Evolutionary conservation across 2,329 filamentous ascomycete genomes (phyloP).

Genomic region (Alternaria sp.): DNA sequence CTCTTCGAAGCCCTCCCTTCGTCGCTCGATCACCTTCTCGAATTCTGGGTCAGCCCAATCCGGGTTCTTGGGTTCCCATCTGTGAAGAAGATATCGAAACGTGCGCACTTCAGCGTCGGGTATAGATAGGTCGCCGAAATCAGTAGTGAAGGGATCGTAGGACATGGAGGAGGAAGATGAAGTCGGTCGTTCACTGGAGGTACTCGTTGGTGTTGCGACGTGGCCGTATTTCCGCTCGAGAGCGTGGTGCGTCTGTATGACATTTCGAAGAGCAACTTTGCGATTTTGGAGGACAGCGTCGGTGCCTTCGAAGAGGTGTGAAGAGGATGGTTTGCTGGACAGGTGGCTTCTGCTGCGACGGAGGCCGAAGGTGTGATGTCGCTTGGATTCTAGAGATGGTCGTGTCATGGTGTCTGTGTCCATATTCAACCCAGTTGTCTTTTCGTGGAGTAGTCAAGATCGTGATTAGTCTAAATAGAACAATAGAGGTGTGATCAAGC

Average conservation of each 20-base stretch:
- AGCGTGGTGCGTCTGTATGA: slow-evolving; percentile 24
- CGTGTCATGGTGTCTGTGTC: slow-evolving; percentile 8
- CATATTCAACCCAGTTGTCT: neutral
- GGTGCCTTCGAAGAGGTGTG: slow-evolving; percentile 20
- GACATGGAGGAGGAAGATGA: slow-evolving; percentile 11
- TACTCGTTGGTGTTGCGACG: slow-evolving; percentile 6
- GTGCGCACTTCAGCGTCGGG: slow-evolving; percentile 29
- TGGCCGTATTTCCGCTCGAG: slow-evolving; percentile 15
- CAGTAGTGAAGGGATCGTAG: slow-evolving; percentile 20
- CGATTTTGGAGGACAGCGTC: slow-evolving; percentile 23
- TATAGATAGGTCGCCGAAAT: slow-evolving; percentile 18
- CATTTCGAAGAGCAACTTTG: slow-evolving; percentile 19
- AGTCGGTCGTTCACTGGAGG: slow-evolving; percentile 4
- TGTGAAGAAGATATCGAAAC: slow-evolving; percentile 27
- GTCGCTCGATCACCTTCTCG: slow-evolving; percentile 15
- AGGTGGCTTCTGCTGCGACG: slow-evolving; percentile 14
- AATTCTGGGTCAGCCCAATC: slow-evolving; percentile 19
- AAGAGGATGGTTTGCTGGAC: neutral
- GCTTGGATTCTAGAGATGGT: slow-evolving; percentile 8
- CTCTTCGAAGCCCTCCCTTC: slow-evolving; percentile 25
- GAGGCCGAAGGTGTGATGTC: slow-evolving; percentile 12
- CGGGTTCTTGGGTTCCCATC: slow-evolving; percentile 14
- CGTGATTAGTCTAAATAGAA: neutral
- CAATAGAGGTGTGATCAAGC: neutral
- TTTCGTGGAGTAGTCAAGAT: neutral